Base-by-base conservation (phyloP, 805 yeast genomes). In the Zygoascus bituminiphila region DNA sequence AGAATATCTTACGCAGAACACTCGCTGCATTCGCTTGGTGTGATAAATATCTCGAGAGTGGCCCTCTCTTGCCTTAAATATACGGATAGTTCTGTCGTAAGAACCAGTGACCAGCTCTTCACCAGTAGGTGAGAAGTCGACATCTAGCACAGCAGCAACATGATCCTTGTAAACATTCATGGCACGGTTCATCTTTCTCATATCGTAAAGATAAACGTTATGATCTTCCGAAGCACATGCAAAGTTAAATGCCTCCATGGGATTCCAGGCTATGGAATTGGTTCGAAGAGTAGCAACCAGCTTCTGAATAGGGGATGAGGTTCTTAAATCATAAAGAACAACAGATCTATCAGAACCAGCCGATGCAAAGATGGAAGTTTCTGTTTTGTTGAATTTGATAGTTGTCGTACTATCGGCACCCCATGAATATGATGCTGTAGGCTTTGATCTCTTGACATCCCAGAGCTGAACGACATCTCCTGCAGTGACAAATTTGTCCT, bases 101-200 rank as follows among this genome's bases (percentile, higher is more conserved):
- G 96, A 85, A 15, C 96, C 97, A 1, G 96, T 84, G 4, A 88
- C 97, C 29, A 93, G 70, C 67, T 91, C 98, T 63, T 88, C 88
- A 57, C 99, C 99, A 1, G 98, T 89, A 37, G 98, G 98, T 9
- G 95, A 79, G 62, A 86, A 93, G 68, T 93, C 98, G 37, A 93
- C 80, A 64, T 86, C 95, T 80, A 91, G 77, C 9, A 93, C 95
- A 0, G 97, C 96, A 43, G 95, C 83, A 36, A 91, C 96, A 66
- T 93, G 99, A 66, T 88, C 98, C 68, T 91, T 88, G 68, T 76
- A 87, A 10, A 94, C 88, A 56, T 88, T 89, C 45, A 83, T 65
- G 1, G 97, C 82, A 48, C 86, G 75, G 41, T 74, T 74, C 78
- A 94, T 73, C 61, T 89, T 86, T 64, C 99, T 76, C 97, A 94